These are phyloP conservation scores for Myxozyma udenii DNA, from an alignment of 805 yeast genomes.

Conservation along the genomic window DNA sequence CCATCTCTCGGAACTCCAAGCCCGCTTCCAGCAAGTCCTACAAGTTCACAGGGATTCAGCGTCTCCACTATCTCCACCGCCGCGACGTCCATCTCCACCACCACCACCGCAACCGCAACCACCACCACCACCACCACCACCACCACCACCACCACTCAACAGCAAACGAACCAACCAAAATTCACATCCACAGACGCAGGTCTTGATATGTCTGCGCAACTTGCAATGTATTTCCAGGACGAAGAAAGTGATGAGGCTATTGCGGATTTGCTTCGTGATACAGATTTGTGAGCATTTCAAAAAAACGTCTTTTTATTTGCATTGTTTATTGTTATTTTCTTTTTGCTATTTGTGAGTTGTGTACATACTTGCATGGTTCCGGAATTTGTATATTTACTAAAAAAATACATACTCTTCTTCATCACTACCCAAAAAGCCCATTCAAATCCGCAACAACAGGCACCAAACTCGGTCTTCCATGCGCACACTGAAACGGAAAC, in stretches of 20 bases:
- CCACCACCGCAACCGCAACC: not conserved
- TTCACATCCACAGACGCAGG: not conserved
- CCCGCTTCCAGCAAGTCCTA: not conserved
- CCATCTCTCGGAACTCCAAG: not conserved
- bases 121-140: not conserved
- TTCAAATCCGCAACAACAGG: slow-evolving; percentile 47
- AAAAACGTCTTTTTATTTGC: too few relatives aligned
- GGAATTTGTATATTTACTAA: too few relatives aligned
- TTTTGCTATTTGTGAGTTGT: not conserved
- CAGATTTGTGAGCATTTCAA: too few relatives aligned
- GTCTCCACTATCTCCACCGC: not conserved
- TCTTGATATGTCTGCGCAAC: not conserved
- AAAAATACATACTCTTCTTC: too few relatives aligned
- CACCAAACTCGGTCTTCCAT: slow-evolving; percentile 72
- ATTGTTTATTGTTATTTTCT: too few relatives aligned
- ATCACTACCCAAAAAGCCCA: too few relatives aligned
- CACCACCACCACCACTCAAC: not conserved
- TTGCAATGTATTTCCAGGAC: not conserved
- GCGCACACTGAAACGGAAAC: slow-evolving; percentile 78
- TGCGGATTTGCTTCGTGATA: not conserved
- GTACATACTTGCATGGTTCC: too few relatives aligned
- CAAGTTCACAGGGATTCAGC: not conserved
- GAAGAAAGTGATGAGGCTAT: not conserved
- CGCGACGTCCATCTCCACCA: not conserved
- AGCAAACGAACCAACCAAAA: not conserved